A percentile compares a stretch with the other conserved stretches of the same genome.
These are phyloP conservation scores for Gynochthodes officinalis DNA, from an alignment of 257 asterid genomes.

Conservation along the genomic window DNA sequence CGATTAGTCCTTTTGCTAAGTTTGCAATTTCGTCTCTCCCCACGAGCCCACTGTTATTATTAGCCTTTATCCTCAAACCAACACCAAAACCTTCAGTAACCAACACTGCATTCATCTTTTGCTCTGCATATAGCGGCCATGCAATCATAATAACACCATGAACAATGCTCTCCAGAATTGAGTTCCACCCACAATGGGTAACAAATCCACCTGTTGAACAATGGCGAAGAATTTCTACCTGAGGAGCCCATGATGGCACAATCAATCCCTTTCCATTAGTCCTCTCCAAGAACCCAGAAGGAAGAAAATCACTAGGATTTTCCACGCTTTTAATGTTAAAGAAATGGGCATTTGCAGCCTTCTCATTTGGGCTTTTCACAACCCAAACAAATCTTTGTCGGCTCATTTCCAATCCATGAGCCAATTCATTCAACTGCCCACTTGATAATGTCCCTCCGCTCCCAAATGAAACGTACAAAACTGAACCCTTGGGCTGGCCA, in stretches of 20 bases:
- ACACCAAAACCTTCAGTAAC: constrained; percentile 22
- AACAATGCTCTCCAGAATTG: constrained; percentile 38
- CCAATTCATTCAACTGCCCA: constrained; percentile 30
- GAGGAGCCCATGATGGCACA: constrained; percentile 57
- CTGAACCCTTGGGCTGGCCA: constrained; percentile 34
- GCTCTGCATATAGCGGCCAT: constrained; percentile 52
- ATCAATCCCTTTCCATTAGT: constrained; percentile 39
- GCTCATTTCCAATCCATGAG: constrained; percentile 36
- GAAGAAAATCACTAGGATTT: constrained; percentile 50
- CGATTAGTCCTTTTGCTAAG: constrained; percentile 15
- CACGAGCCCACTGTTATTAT: constrained; percentile 17
- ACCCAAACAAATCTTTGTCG: constrained; percentile 41
- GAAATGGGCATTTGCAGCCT: constrained; percentile 25
- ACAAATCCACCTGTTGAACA: constrained; percentile 38
- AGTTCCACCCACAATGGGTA: constrained; percentile 58
- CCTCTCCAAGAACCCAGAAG: constrained; percentile 43
- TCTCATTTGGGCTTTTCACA: constrained; percentile 23
- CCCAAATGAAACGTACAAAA: constrained; percentile 33
- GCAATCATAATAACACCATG: constrained; percentile 45
- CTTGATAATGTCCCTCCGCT: constrained; percentile 33
- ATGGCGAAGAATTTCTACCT: constrained; percentile 41
- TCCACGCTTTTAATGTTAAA: constrained; percentile 21
- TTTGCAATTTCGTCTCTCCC: constrained; percentile 16
- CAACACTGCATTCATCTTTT: constrained; percentile 38
- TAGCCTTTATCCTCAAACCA: constrained; percentile 22